phyloP scores from a whole-genome alignment of 2,329 filamentous ascomycete species.

The Coniochaeta ligniaria region DNA sequence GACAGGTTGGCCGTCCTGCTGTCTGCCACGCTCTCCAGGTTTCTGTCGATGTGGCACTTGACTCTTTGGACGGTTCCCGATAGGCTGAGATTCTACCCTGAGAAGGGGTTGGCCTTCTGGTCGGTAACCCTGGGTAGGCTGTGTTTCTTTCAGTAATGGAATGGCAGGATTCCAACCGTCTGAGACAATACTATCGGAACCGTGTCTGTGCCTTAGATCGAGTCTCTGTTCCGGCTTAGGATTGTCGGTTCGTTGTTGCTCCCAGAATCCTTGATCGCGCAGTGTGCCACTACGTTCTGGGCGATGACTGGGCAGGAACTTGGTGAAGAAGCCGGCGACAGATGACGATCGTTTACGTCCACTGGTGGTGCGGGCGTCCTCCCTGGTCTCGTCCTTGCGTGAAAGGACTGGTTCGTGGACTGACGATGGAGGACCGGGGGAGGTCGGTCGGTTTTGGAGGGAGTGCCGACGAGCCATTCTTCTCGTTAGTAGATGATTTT shows the following conservation, averaged over 20 bases:
- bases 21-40: neutral
- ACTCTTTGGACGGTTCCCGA: neutral
- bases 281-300: slow-evolving; percentile 43
- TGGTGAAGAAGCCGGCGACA: slow-evolving; percentile 32
- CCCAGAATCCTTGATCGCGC: slow-evolving; percentile 24
- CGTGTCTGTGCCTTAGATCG: neutral
- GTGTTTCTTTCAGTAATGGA: neutral
- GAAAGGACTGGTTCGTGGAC: neutral
- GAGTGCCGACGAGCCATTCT: neutral
- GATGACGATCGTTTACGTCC: slow-evolving; percentile 17
- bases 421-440: neutral
- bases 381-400: neutral
- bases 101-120: neutral
- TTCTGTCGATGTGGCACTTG: neutral
- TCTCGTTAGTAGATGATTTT: neutral
- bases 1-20: neutral
- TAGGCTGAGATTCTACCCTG: neutral
- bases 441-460: neutral
- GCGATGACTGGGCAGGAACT: slow-evolving; percentile 39
- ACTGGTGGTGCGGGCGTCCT: neutral
- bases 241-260: slow-evolving; percentile 4
- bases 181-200: slow-evolving; percentile 1
- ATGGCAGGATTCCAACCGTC: neutral
- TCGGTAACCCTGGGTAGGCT: neutral
- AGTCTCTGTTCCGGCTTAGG: neutral